phyloP scores from a whole-genome alignment of 192 early-diverging fungal genomes.

The Coemansia guatemalensis region DNA sequence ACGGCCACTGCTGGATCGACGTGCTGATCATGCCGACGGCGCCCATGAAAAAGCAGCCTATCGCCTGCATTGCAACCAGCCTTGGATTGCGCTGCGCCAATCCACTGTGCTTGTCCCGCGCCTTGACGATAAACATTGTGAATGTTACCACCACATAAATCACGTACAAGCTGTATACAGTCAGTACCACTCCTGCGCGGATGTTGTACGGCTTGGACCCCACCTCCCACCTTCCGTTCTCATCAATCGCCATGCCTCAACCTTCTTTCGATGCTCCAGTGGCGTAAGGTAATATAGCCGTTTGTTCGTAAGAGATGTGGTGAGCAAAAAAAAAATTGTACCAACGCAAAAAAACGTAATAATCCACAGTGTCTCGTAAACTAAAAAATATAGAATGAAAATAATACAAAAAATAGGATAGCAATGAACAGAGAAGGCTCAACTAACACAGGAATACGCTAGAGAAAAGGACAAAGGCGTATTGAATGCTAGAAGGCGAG shows the following conservation, averaged over 20 bases:
- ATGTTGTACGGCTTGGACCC: slow-evolving; percentile 33
- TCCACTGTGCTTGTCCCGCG: slow-evolving; percentile 49
- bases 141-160: slow-evolving; percentile 33
- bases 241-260: slow-evolving; percentile 9
- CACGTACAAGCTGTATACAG: slow-evolving; percentile 23
- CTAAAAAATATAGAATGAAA: not conserved
- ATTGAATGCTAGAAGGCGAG: not conserved
- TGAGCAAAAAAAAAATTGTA: not conserved
- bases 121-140: slow-evolving; percentile 37
- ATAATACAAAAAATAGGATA: not conserved
- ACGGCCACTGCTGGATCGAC: slow-evolving; percentile 32
- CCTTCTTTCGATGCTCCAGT: not conserved
- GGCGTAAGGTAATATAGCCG: not conserved
- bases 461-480: not conserved
- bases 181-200: slow-evolving; percentile 24
- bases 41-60: slow-evolving; percentile 28
- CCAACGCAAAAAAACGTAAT: not conserved
- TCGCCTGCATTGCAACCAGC: slow-evolving; percentile 23
- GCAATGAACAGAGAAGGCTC: not conserved
- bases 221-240: slow-evolving; percentile 14
- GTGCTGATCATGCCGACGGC: slow-evolving; percentile 30
- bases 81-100: slow-evolving; percentile 28
- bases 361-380: too few species aligned
- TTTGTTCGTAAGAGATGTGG: not conserved
- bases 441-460: not conserved